Base-by-base conservation (phyloP, 75 land plant genomes). In the Gnetum montanum region DNA sequence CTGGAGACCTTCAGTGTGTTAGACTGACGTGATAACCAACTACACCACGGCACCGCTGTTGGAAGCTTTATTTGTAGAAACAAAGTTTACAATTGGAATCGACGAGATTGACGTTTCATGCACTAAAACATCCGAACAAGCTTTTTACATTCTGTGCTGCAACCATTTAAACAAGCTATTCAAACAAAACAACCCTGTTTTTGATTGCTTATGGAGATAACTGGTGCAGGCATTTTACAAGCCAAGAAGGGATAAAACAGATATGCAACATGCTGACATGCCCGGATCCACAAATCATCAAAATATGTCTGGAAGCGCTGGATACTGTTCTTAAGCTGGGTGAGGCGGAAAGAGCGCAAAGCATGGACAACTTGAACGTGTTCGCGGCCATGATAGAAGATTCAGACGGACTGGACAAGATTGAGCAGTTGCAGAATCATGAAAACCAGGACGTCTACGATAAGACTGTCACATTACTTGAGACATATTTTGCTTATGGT, bases 301-400 rank as follows among this genome's bases (percentile, higher is more conserved):
- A 74, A 6, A 94, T 91, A 8, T 83, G 86, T 49, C 77, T 91
- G 5, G 89, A 84, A 55, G 97, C 83, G 0, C 80, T 91, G 15
- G 89, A 88, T 41, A 88, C 86, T 73, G 87, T 90, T 19, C 41
- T 90, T 58, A 90, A 71, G 65, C 81, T 72, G 10, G 91, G 95
- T 19, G 96, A 90, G 48, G 68, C 72, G 5, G 96, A 90, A 43
- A 90, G 74, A 65, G 79, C 77, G 33, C 8, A 38, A 46, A 79
- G 84, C 27, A 48, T 50, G 49, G 71, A 62, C 28, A 65, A 48
- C 19, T 4, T 60, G 48, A 71, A 71, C 30, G 19, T 54, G 1
- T 69, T 69, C 61, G 73, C 65, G 5, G 34, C 40, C 16, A 35
- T 49, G 38, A 60, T 71, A 6, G 74, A 71, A 22, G 74, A 71